phyloP scores from a whole-genome alignment of 2,329 filamentous ascomycete genomes.

The Xylaria sp. region DNA sequence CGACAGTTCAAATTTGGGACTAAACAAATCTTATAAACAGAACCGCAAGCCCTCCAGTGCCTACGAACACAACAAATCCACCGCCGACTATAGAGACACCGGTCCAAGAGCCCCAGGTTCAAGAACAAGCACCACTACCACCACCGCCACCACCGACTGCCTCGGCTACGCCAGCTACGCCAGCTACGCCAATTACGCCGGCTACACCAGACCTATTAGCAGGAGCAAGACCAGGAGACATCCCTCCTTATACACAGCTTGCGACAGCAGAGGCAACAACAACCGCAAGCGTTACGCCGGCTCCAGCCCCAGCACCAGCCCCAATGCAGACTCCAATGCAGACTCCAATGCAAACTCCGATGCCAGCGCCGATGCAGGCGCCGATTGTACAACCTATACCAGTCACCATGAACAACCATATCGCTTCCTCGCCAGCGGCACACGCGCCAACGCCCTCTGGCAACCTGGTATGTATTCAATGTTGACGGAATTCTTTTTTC shows the following conservation, averaged over 20 bases:
- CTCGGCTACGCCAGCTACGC: conserved; percentile 1
- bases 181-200: conserved; percentile 7
- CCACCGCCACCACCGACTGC: not conserved
- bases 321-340: not conserved
- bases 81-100: conserved; percentile 27
- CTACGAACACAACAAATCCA: conserved; percentile 25
- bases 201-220: too few species aligned
- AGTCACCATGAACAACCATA: conserved; percentile 33
- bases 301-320: not conserved
- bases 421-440: conserved; percentile 48
- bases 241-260: conserved; percentile 23
- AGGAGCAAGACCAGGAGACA: conserved; percentile 20
- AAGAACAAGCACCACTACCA: not conserved
- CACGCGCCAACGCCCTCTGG: conserved; percentile 48
- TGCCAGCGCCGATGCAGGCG: conserved; percentile 31
- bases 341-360: conserved; percentile 17
- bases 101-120: conserved; percentile 22
- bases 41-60: conserved; percentile 37
- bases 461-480: conserved; percentile 46
- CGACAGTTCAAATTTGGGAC: conserved; percentile 3
- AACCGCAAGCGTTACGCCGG: not conserved
- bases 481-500: conserved; percentile 8
- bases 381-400: conserved; percentile 32
- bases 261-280: conserved; percentile 9
- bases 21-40: conserved; percentile 35